A percentile compares a stretch with the other conserved stretches of the same genome.
phyloP scores from a whole-genome alignment of 352 stramenopile genomes.

The Phytophthora citricola region DNA sequence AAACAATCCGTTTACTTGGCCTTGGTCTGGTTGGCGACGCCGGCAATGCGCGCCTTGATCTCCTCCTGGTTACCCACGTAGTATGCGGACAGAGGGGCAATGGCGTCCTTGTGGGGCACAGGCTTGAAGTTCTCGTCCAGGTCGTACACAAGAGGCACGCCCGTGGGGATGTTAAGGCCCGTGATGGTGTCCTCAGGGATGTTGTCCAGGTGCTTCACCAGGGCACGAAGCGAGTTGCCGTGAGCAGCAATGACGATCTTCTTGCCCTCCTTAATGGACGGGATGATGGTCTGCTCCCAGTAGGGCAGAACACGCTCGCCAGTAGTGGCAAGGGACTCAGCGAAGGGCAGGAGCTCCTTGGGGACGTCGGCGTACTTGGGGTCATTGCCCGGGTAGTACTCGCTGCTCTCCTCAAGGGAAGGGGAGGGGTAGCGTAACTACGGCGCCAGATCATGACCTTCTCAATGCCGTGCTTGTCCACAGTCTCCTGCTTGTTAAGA shows the following conservation, averaged over 20 bases:
- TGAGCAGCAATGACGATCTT: slow-evolving; percentile 98
- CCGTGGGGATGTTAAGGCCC: slow-evolving; percentile 97
- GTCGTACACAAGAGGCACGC: slow-evolving; percentile 96
- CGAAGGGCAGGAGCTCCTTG: slow-evolving; percentile 92
- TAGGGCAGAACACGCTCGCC: slow-evolving; percentile 96
- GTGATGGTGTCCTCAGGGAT: slow-evolving; percentile 97
- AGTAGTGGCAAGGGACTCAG: slow-evolving; percentile 94
- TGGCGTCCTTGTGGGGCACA: slow-evolving; percentile 93
- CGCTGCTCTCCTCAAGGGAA: slow-evolving; percentile 84
- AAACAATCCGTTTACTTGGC: slow-evolving; percentile 48
- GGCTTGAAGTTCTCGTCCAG: slow-evolving; percentile 98
- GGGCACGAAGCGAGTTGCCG: slow-evolving; percentile 97
- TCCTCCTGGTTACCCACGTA: slow-evolving; percentile 96
- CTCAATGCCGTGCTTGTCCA: slow-evolving; percentile 98
- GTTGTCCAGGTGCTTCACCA: slow-evolving; percentile 99
- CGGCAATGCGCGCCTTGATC: slow-evolving; percentile 96
- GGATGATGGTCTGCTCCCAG: slow-evolving; percentile 96
- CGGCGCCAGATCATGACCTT: slow-evolving; percentile 98
- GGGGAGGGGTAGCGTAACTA: slow-evolving; percentile 98
- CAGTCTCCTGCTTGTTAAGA: slow-evolving; percentile 99
- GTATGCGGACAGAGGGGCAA: slow-evolving; percentile 79
- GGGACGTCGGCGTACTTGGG: slow-evolving; percentile 91
- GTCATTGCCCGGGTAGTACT: slow-evolving; percentile 93
- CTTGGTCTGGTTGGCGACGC: slow-evolving; percentile 97
- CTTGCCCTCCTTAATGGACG: slow-evolving; percentile 94